Evolutionary conservation across 2,329 filamentous ascomycete species (phyloP).

Genomic region (Exophiala sp.): DNA sequence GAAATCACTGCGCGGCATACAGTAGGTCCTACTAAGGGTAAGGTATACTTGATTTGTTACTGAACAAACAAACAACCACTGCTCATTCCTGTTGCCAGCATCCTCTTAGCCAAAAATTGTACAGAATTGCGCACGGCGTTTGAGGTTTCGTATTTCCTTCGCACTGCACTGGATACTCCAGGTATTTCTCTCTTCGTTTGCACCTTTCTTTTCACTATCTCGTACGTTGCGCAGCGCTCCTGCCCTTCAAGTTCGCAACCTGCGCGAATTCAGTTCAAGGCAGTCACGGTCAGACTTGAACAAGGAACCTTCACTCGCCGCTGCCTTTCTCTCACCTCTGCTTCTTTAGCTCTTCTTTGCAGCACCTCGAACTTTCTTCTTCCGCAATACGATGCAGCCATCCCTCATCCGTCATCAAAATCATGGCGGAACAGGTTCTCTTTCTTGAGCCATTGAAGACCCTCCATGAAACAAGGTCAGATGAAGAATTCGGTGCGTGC

Average conservation of each 20-base stretch:
- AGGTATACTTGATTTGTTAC: too few species aligned
- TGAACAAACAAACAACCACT: too few species aligned
- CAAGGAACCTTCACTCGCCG: background rate
- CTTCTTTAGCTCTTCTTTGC: background rate
- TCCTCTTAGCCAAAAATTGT: too few species aligned
- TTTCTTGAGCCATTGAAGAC: slow-evolving; percentile 38
- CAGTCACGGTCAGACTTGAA: background rate
- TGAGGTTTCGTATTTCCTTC: too few species aligned
- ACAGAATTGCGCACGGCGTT: too few species aligned
- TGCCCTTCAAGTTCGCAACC: background rate
- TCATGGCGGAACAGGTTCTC: slow-evolving; percentile 19
- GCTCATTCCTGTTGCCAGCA: too few species aligned
- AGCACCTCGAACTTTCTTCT: background rate
- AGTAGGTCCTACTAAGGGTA: too few species aligned
- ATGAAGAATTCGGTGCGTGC: slow-evolving; percentile 38
- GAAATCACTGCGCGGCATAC: too few species aligned
- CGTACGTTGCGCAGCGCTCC: background rate
- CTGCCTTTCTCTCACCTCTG: background rate
- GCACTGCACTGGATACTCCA: background rate
- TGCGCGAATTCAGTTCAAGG: background rate
- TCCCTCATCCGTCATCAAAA: slow-evolving; percentile 6
- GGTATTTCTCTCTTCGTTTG: background rate
- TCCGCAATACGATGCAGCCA: slow-evolving; percentile 15
- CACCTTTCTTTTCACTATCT: background rate
- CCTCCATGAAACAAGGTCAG: slow-evolving; percentile 39